Percentiles rank a stretch among this genome's conserved stretches.
These are phyloP conservation scores for Podospora pseudoanserina DNA, from an alignment of 495 filamentous ascomycete genomes.

Conservation along the genomic window DNA sequence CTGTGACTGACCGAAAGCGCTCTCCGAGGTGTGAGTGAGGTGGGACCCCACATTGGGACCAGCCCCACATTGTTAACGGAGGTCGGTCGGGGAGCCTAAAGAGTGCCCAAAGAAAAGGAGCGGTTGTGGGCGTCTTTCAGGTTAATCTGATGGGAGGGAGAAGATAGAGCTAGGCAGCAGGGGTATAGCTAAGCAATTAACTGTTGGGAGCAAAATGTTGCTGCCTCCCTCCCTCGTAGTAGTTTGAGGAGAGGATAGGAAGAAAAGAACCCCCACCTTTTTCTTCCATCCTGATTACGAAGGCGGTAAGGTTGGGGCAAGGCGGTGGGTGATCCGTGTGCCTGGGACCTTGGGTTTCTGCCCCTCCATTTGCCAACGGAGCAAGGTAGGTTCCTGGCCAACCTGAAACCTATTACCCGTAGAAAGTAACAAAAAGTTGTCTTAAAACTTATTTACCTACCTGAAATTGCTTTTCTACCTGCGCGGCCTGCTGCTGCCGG, in stretches of 20 bases:
- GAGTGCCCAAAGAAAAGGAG: neutral
- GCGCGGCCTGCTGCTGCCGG: no score
- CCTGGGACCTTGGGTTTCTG: neutral
- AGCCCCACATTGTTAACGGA: neutral
- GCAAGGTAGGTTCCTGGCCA: no score
- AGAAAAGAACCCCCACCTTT: neutral
- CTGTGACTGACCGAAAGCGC: neutral
- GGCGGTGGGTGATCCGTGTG: neutral
- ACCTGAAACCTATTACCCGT: no score
- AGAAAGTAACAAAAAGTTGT: no score
- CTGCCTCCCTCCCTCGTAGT: neutral
- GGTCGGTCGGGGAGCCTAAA: neutral
- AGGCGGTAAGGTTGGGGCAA: neutral
- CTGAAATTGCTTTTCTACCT: no score
- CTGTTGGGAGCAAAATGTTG: neutral
- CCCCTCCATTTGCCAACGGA: neutral
- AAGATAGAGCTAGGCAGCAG: neutral
- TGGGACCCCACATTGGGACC: neutral
- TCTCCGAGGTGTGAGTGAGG: neutral
- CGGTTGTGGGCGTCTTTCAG: no score
- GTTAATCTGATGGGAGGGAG: no score
- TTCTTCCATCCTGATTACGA: no score
- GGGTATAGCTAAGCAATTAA: neutral
- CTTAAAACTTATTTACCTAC: no score
- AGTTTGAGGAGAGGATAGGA: neutral